These are phyloP conservation scores for Tricholomella constricta DNA, from an alignment of 768 basidiomycete species.

Conservation along the genomic window DNA sequence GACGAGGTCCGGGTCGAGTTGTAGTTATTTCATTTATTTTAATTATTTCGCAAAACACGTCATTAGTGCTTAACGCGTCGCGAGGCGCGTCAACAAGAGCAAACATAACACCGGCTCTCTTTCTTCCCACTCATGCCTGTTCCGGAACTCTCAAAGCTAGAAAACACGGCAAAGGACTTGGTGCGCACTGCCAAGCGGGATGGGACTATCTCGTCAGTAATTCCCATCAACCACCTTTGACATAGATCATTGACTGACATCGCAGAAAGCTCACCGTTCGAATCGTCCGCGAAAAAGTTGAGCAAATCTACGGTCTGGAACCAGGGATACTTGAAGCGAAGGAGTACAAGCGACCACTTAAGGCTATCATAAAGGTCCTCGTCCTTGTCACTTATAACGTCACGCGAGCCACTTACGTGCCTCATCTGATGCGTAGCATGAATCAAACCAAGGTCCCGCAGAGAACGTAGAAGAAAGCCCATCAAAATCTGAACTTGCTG, in stretches of 20 bases:
- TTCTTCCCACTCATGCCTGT: conserved; percentile 19
- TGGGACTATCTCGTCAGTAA: conserved; percentile 30
- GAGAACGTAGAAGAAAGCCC: not conserved
- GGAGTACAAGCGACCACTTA: conserved; percentile 50
- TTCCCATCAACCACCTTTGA: not conserved
- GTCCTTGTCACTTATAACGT: conserved; percentile 27
- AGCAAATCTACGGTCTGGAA: conserved; percentile 46
- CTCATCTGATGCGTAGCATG: conserved; percentile 6
- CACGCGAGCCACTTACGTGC: not conserved
- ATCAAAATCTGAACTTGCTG: not conserved
- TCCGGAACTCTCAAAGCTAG: conserved; percentile 32
- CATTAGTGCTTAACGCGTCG: conserved; percentile 6
- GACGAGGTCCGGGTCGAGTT: conserved; percentile 24
- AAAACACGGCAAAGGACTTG: conserved; percentile 32
- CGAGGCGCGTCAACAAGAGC: conserved; percentile 10
- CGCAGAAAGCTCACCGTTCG: conserved; percentile 48
- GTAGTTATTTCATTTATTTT: not conserved
- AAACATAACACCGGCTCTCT: conserved; percentile 3
- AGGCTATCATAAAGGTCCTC: conserved; percentile 39
- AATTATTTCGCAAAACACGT: no score
- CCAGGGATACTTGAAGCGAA: conserved; percentile 42
- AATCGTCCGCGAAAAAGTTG: conserved; percentile 51
- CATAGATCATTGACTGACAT: not conserved
- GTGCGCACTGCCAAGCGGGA: conserved; percentile 26
- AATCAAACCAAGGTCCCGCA: conserved; percentile 12